Base-by-base conservation (phyloP, 2,329 filamentous ascomycete genomes). In the Aspergillus neotritici region DNA sequence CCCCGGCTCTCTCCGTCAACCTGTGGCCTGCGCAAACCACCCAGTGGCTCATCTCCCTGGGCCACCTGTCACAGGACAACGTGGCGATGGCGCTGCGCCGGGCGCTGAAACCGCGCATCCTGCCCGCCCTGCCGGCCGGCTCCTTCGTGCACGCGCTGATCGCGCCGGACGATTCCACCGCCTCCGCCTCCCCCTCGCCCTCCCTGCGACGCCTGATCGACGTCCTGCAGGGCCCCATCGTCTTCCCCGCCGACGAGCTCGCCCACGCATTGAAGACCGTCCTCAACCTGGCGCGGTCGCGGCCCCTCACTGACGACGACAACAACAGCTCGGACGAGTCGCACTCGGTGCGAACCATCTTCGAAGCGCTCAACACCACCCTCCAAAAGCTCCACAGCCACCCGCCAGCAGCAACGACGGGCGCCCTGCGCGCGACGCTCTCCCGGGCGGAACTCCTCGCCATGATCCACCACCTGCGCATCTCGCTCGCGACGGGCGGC, bases 401-500 rank as follows among this genome's bases (percentile, higher is more conserved):
- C 34, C 61, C 67, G 1, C 40, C 57, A 10, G 46, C 52, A 16
- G 51, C 57, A 11, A 52, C 63, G 16, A 60, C 61, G n/a, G 49
- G 56, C 29, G 56, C 65, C 38, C 55, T 70, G 36, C 65, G 66
- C 47, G 64, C 65, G 31, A 58, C 56, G 33, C 60, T 70, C 30
- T 62, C 66, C 11, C 61, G 65, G 40, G 57, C 63, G 16, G 66
- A 70, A 33, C 60, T 66, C 34, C 56, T 69, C 39, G 65, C 62
- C 34, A 63, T 65, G 47, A 58, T 69, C 39, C 62, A 69, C 46
- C 68, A 70, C 42, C 66, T 70, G 40, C 68, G 68, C 40, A 62
- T 69, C 52, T 64, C 61, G 41, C 67, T 70, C 38, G 67, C 66
- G 17, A 68, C 65, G 13, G 65, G 65, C 34, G 67, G 67, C 29